These are phyloP conservation scores for Aspergillus pseudotamarii DNA, from an alignment of 2,329 filamentous ascomycete genomes.

Conservation along the genomic window DNA sequence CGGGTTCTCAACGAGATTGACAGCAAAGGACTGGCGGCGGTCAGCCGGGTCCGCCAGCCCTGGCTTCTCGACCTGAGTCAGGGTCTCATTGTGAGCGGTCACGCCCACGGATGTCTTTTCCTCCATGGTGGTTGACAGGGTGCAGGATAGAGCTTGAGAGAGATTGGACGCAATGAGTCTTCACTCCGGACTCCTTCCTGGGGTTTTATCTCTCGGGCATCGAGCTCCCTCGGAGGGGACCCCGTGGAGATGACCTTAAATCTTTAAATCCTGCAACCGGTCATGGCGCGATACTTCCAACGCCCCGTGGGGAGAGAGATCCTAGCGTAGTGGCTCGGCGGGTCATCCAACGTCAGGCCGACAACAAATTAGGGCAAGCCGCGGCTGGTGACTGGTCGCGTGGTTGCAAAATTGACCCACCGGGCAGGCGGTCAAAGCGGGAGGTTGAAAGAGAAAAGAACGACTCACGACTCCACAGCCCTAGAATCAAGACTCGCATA, in stretches of 20 bases:
- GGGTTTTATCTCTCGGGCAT: background rate
- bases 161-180: background rate
- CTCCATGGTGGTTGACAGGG: constrained; percentile 9
- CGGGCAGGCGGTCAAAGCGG: background rate
- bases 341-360: background rate
- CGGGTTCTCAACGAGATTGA: constrained; percentile 53
- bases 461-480: background rate
- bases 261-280: background rate
- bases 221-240: background rate
- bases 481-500: background rate
- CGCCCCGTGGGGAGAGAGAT: background rate
- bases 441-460: background rate
- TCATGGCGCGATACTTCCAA: background rate
- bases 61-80: background rate
- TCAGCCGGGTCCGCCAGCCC: constrained; percentile 10
- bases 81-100: constrained; percentile 11
- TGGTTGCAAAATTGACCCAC: background rate
- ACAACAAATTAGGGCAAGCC: background rate
- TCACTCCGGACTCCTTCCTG: background rate
- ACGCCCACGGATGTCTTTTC: constrained; percentile 10
- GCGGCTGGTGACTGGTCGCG: background rate
- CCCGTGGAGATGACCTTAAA: background rate
- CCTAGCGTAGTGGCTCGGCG: background rate
- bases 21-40: constrained; percentile 45
- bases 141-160: background rate